A percentile compares a stretch with the other conserved stretches of the same genome.
phyloP scores from a whole-genome alignment of 1,284 basidiomycete species.

The Fomitiporia mediterranea region DNA sequence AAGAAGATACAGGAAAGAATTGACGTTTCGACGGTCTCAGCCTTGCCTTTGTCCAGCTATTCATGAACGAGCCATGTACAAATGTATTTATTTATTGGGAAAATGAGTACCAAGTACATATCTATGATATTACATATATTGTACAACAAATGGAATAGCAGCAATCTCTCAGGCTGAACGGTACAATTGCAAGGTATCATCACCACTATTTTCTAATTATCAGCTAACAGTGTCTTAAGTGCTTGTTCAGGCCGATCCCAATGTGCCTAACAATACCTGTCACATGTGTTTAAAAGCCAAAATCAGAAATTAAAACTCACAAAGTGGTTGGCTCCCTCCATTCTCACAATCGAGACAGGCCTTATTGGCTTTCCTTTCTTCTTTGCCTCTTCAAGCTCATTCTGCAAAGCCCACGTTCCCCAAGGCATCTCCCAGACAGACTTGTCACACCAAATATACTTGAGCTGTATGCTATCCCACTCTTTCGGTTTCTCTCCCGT shows the following conservation, averaged over 20 bases:
- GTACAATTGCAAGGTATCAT: too few relatives aligned
- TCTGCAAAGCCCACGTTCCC: slow-evolving; percentile 20
- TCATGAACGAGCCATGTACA: too few relatives aligned
- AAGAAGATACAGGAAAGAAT: too few relatives aligned
- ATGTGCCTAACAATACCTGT: background rate
- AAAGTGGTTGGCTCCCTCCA: slow-evolving; percentile 26
- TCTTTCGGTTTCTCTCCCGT: background rate
- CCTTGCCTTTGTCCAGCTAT: too few relatives aligned
- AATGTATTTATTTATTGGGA: too few relatives aligned
- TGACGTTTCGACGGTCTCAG: too few relatives aligned
- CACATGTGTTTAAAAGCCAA: background rate
- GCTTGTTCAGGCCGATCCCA: slow-evolving; percentile 7
- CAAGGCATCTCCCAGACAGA: slow-evolving; percentile 24
- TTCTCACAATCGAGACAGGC: slow-evolving; percentile 19
- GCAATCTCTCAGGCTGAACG: too few relatives aligned
- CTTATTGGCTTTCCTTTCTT: slow-evolving; percentile 16
- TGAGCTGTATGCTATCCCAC: slow-evolving; percentile 18
- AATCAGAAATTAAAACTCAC: slow-evolving; percentile 13
- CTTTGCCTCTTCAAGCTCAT: slow-evolving; percentile 21
- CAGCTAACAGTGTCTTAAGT: background rate
- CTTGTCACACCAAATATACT: slow-evolving; percentile 25
- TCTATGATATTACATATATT: too few relatives aligned
- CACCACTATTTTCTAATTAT: too few relatives aligned
- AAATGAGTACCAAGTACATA: too few relatives aligned
- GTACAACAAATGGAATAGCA: too few relatives aligned